Conservation (phyloP, 2,329 filamentous ascomycete species). For the Fusarium annulatum region DNA sequence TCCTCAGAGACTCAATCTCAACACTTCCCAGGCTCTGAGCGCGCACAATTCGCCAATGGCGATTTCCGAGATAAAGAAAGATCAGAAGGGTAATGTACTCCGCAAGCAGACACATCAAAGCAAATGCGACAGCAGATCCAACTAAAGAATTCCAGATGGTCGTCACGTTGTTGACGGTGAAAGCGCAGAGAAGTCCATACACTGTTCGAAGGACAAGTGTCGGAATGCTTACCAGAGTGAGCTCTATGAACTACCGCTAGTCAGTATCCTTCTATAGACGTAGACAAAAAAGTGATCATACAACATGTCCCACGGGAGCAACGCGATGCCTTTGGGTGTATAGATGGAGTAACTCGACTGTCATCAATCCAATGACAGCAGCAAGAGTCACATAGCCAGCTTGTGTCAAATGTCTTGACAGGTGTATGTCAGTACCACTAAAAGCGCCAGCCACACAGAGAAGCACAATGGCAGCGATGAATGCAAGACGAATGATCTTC, state of each 20-base stretch:
- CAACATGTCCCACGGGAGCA: background rate
- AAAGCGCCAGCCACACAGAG: background rate
- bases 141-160: background rate
- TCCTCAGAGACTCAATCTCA: background rate
- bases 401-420: background rate
- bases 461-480: background rate
- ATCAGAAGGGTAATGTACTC: background rate
- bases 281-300: no score
- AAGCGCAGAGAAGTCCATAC: background rate
- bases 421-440: background rate
- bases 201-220: background rate
- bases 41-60: background rate
- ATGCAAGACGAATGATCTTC: background rate
- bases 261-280: no score
- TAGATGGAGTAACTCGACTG: background rate
- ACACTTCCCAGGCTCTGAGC: background rate
- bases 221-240: background rate
- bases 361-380: background rate
- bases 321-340: background rate
- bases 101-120: background rate
- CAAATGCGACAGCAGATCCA: background rate
- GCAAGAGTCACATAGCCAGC: background rate
- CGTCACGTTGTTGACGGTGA: fast-evolving
- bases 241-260: background rate
- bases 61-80: background rate